These are phyloP conservation scores for Periconia sp. DNA, from an alignment of 2,329 filamentous ascomycete genomes.

Conservation along the genomic window DNA sequence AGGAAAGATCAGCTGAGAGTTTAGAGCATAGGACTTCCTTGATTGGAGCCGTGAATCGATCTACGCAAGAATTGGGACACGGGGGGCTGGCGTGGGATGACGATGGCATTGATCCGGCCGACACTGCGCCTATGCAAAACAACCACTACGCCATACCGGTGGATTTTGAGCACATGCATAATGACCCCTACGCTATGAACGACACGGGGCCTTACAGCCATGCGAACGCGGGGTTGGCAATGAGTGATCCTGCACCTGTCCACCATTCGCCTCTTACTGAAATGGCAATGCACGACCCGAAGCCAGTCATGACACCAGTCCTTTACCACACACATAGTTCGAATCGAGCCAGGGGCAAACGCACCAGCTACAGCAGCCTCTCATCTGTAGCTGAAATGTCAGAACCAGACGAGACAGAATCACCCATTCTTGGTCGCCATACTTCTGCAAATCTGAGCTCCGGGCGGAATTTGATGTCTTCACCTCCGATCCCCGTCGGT, in stretches of 20 bases:
- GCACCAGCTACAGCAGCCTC: slow-evolving; percentile 39
- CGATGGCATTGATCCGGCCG: slow-evolving; percentile 29
- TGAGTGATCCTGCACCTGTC: slow-evolving; percentile 1
- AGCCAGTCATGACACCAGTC: slow-evolving; percentile 31
- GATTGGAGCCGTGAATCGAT: slow-evolving; percentile 19
- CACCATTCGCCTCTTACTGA: slow-evolving; percentile 12
- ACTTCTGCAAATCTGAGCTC: slow-evolving; percentile 6
- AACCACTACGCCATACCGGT: too few relatives aligned
- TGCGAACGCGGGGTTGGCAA: slow-evolving; percentile 1
- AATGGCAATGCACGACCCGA: slow-evolving; percentile 21
- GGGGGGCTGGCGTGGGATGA: slow-evolving; percentile 35
- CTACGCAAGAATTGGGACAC: slow-evolving; percentile 15
- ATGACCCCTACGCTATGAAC: slow-evolving; percentile 4
- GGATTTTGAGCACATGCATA: too few relatives aligned
- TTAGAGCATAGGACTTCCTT: slow-evolving; percentile 30
- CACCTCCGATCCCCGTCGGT: slow-evolving; percentile 17
- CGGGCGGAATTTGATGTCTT: slow-evolving; percentile 12
- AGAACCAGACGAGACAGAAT: slow-evolving; percentile 38
- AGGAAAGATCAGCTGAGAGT: slow-evolving; percentile 29
- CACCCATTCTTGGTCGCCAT: slow-evolving; percentile 25
- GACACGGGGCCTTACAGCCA: slow-evolving; percentile 6
- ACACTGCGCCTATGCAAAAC: slow-evolving; percentile 7
- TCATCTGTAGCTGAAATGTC: slow-evolving; percentile 40
- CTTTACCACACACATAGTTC: slow-evolving; percentile 42
- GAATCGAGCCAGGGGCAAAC: slow-evolving; percentile 37